Evolutionary conservation across 257 asterid genomes (phyloP), one percentile per base, ranked within the genome.

Genomic region (Lantana camara): DNA sequence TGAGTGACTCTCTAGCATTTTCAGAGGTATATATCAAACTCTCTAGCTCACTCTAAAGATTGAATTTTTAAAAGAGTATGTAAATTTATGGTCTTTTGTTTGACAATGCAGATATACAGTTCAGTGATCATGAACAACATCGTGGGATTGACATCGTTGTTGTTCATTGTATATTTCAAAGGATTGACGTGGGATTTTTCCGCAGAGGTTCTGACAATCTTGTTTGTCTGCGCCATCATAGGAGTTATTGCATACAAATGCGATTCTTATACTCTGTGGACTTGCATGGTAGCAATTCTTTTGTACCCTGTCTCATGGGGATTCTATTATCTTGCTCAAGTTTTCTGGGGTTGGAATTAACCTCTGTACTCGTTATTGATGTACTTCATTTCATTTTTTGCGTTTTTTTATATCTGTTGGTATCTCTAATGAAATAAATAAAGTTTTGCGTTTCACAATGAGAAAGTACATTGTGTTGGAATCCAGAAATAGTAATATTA

Each of bases 91-190:
- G n/a, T n/a, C n/a, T n/a, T n/a, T n/a, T n/a, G n/a, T 44, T 42
- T n/a, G 32, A 2, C 14, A 7, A 16, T 13, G 27, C 83, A 82
- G 91, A 79, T 85, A 40, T 85, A 82, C 41, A 77, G 80, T 6
- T 87, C 83, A 35, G 89, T 78, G 37, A 79, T 84, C 44, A 79
- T 84, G 91, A 86, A 82, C 91, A 86, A 84, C 75, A 62, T 84
- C 6, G 61, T 76, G 8, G 91, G 91, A 40, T 44, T 87, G 74
- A 72, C 80, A 44, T 59, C 83, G 8, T 53, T 86, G 73, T 37
- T 86, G 71, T 76, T 74, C 8, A 77, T 82, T 4, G 81, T 87
- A 24, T 82, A 74, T 21, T 84, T 77, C 7, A 86, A 82, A 58
- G 89, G 74, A 20, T 71, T 86, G 70, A 73, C 73, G 5, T 86